phyloP scores from a whole-genome alignment of 768 basidiomycete species.

The Russula compacta region DNA sequence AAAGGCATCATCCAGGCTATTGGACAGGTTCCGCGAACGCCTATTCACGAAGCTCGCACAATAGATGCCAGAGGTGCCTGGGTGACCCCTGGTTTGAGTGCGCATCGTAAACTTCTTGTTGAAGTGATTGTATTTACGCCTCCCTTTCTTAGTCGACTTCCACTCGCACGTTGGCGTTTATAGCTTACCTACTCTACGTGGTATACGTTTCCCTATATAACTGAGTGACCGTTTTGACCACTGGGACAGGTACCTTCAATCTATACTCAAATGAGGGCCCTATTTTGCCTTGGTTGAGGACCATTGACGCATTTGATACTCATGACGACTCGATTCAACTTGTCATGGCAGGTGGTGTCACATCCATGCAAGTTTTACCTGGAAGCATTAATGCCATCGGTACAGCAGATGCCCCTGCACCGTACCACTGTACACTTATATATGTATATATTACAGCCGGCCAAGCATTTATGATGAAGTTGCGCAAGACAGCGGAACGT shows the following conservation, averaged over 20 bases:
- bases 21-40: slow-evolving; percentile 36
- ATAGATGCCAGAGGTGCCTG: slow-evolving; percentile 54
- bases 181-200: slow-evolving; percentile 45
- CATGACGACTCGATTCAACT: slow-evolving; percentile 69
- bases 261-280: slow-evolving; percentile 60
- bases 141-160: slow-evolving; percentile 29
- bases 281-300: slow-evolving; percentile 69
- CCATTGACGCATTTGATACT: slow-evolving; percentile 78
- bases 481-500: slow-evolving; percentile 66
- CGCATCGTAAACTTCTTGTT: slow-evolving; percentile 15
- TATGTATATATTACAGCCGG: slow-evolving; percentile 44
- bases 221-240: not conserved
- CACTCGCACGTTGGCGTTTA: slow-evolving; percentile 68
- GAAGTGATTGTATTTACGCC: slow-evolving; percentile 6
- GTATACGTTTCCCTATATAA: slow-evolving; percentile 26
- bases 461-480: slow-evolving; percentile 81
- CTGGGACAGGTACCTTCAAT: slow-evolving; percentile 39
- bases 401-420: slow-evolving; percentile 22
- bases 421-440: slow-evolving; percentile 13
- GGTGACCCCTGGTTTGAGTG: slow-evolving; percentile 60
- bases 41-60: slow-evolving; percentile 35
- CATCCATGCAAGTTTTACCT: slow-evolving; percentile 73
- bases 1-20: slow-evolving; percentile 52
- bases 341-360: slow-evolving; percentile 81
- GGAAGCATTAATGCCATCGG: slow-evolving; percentile 72